Base-by-base conservation (phyloP, 2,329 filamentous ascomycete species). In the Penicillium sp. region DNA sequence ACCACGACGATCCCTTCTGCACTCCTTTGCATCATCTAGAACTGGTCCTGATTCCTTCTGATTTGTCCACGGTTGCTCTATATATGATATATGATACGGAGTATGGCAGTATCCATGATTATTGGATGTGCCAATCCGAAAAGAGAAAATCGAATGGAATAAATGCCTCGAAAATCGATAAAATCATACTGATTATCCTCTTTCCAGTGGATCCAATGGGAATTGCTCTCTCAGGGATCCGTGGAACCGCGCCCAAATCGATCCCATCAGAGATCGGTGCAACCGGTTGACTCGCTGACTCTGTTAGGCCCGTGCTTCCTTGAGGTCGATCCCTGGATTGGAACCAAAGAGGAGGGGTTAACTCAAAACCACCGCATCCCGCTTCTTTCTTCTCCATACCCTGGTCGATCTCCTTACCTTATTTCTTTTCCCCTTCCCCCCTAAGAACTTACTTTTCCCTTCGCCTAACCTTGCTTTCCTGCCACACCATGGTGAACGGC, bases 401-500 rank as follows among this genome's bases (percentile, higher is more conserved):
- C 52, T 59, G 54, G 53, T 55, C 52, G 52, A 50, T 57, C 49
- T 41, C 35, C 32, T 46, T 47, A 50, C 37, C 46, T 50, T 51
- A 48, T 45, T 50, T 32, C 20, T 12, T 12, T 20, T 20, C n/a
- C 15, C 30, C 11, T 32, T 32, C 17, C 14, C 20, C 37, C 28
- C 22, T 35, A n/a, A n/a, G n/a, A n/a, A n/a, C 30, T 29, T 20
- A 8, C 35, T 18, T 27, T 23, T 8, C 10, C 28, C 12, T 14
- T 15, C 6, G 4, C 28, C 28, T 10, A 11, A 14, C 13, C 30
- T 23, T 18, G 17, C 32, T 31, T 29, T 31, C 17, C 30, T 15
- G 30, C 30, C 12, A 30, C 45, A 52, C 39, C 47, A 68, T 68
- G 65, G 65, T 64, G 48, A 66, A 65, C 56, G 61, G 64, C 48